Base-by-base conservation (phyloP, 192 early-diverging fungal genomes). In the Diversispora eburnea region DNA sequence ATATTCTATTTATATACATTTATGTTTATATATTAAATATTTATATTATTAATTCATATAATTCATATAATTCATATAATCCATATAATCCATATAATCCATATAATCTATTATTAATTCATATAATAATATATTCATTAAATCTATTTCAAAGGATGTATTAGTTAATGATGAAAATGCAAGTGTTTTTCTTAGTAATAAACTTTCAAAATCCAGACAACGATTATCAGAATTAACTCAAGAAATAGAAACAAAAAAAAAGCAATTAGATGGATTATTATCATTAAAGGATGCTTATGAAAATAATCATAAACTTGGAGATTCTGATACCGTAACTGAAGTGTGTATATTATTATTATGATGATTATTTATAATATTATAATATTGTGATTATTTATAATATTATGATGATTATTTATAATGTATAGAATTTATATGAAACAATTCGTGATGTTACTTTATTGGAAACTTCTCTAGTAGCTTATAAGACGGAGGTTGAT, bases 161-260 rank as follows among this genome's bases (percentile, higher is more conserved):
- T 77, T 93, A 43, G 83, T 83, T 0, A 66, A 71, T 13, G 91
- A 90, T 68, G 88, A 90, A 42, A 82, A 79, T 33, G 79, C 89
- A 4, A 60, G 77, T 7, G 83, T 89, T 10, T 92, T 84, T 63
- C 77, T 93, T 67, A 85, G 79, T 60, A 93, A 93, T 77, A 88
- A 84, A 71, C 77, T 92, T 19, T 78, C 81, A 59, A 89, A 87
- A 69, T 66, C 88, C 42, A 78, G 80, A 55, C 78, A 84, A 67
- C 79, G 82, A 39, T 63, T 87, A 22, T 78, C 80, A 8, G 77
- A 82, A 48, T 20, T 89, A 8, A 82, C 76, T 13, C 72, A 77
- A 49, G 87, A 90, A 6, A 78, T 90, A 43, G 79, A 76, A 8
- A 76, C 65, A 20, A 83, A 83, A 55, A 60, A 77, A 17, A 83